Conservation (phyloP, 2,329 filamentous ascomycete species). For the Rugonectria rugulosa region DNA sequence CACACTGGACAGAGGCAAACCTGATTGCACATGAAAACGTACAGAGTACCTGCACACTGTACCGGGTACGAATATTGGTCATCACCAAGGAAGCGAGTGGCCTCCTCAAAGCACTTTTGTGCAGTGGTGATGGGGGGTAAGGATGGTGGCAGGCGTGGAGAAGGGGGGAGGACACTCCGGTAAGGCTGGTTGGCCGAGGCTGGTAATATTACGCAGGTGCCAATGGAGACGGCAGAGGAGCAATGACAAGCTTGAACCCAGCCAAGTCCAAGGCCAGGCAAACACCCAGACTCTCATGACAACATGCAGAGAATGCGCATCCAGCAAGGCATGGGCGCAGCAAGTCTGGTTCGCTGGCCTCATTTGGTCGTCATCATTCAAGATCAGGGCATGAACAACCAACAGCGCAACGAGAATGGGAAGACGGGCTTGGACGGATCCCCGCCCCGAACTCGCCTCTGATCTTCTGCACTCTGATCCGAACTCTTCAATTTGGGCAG, state of each 20-base stretch:
- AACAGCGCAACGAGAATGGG: no score
- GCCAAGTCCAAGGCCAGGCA: constrained; percentile 1
- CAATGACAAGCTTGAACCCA: constrained; percentile 1
- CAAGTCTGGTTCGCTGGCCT: not conserved
- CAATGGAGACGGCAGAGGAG: constrained; percentile 21
- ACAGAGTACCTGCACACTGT: not conserved
- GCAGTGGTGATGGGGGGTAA: not conserved
- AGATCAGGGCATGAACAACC: no score
- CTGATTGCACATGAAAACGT: constrained; percentile 6
- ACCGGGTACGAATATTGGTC: not conserved
- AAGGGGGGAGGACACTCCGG: not conserved
- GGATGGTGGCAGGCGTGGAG: not conserved
- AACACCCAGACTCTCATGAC: constrained; percentile 22
- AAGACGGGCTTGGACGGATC: no score
- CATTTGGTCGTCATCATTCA: not conserved
- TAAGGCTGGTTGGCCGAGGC: constrained; percentile 20
- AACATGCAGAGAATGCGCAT: constrained; percentile 1
- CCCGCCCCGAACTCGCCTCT: no score
- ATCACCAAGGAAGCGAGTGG: constrained; percentile 11
- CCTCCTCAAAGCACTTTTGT: constrained; percentile 4
- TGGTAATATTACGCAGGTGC: constrained; percentile 10
- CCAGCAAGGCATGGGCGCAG: constrained; percentile 5
- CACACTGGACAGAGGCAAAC: constrained; percentile 3
- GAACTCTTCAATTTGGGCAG: constrained; percentile 3
- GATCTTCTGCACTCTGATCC: not conserved